Percentiles rank a stretch among this genome's conserved stretches.
Conservation (phyloP, 805 yeast species). For the Cyberlindnera meyerae region DNA sequence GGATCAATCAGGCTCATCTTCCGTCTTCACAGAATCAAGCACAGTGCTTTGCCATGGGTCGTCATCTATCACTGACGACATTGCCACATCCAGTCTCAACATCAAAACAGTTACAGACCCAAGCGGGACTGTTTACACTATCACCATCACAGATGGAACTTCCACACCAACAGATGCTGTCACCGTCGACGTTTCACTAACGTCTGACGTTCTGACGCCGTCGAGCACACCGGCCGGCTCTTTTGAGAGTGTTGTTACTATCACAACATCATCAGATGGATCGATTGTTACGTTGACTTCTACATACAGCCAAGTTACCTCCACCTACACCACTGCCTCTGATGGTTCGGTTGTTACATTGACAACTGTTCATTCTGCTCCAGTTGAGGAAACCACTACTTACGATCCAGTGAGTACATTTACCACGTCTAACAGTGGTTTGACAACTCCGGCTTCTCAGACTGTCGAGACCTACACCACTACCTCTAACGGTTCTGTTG, state of each 20-base stretch:
- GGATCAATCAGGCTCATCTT: conserved; percentile 4
- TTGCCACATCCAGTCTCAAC: conserved; percentile 6
- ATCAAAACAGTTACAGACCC: conserved; percentile 11
- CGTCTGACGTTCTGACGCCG: too few species aligned
- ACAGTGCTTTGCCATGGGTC: conserved; percentile 12
- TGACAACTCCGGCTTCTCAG: too few species aligned
- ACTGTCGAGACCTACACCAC: neutral
- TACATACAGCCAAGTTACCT: too few species aligned
- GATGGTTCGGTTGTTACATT: too few species aligned
- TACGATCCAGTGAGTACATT: too few species aligned
- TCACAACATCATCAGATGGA: neutral
- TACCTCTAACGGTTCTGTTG: neutral
- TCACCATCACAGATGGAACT: conserved; percentile 4
- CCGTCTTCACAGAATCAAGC: conserved; percentile 5
- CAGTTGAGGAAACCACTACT: too few species aligned
- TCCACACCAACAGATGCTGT: neutral
- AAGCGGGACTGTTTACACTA: conserved; percentile 6
- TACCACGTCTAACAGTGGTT: neutral
- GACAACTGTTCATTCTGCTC: too few species aligned
- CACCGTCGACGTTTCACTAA: too few species aligned
- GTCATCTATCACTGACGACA: neutral
- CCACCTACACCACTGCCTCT: neutral
- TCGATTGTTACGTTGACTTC: too few species aligned
- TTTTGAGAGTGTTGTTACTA: neutral
- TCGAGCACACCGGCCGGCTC: too few species aligned